These are phyloP conservation scores for Parvularia atlantis DNA, from an alignment of 78 protist species.

Conservation along the genomic window DNA sequence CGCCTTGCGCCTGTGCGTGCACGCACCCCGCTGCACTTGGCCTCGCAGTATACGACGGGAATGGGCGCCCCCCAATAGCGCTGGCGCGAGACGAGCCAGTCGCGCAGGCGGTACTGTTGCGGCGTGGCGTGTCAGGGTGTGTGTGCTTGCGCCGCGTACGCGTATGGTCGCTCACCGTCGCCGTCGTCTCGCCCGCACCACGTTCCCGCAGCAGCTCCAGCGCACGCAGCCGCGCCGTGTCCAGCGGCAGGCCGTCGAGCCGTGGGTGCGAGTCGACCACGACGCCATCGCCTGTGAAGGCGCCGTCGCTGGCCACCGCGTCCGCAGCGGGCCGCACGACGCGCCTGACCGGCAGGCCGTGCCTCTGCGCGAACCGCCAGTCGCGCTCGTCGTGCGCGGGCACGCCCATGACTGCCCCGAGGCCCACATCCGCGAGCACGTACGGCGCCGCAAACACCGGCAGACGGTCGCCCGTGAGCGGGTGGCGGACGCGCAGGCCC, in stretches of 20 bases:
- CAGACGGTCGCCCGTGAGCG: constrained; percentile 13
- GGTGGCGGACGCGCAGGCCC: constrained; percentile 1
- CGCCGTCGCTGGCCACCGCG: no score
- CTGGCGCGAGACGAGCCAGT: constrained; percentile 90
- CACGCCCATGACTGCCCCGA: constrained; percentile 85
- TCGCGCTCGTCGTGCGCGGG: constrained; percentile 84
- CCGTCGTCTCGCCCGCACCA: neutral
- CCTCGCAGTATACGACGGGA: constrained; percentile 69
- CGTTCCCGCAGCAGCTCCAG: neutral
- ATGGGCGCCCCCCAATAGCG: constrained; percentile 89
- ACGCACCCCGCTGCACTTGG: constrained; percentile 9
- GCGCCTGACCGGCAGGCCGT: constrained; percentile 28
- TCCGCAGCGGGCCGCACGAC: constrained; percentile 6
- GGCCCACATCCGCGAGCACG: constrained; percentile 62
- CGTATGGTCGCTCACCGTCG: constrained; percentile 14
- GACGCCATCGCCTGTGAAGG: no score
- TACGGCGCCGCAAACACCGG: constrained; percentile 57
- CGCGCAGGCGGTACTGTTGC: constrained; percentile 61
- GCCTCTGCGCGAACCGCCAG: constrained; percentile 46
- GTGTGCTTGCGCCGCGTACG: constrained; percentile 10
- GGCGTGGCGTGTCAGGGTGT: neutral
- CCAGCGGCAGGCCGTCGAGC: neutral
- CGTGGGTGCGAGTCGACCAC: neutral
- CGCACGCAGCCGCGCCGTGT: neutral
- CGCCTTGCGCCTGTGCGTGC: no score